phyloP scores from a whole-genome alignment of 495 filamentous ascomycete genomes.

The Tuber magnatum region DNA sequence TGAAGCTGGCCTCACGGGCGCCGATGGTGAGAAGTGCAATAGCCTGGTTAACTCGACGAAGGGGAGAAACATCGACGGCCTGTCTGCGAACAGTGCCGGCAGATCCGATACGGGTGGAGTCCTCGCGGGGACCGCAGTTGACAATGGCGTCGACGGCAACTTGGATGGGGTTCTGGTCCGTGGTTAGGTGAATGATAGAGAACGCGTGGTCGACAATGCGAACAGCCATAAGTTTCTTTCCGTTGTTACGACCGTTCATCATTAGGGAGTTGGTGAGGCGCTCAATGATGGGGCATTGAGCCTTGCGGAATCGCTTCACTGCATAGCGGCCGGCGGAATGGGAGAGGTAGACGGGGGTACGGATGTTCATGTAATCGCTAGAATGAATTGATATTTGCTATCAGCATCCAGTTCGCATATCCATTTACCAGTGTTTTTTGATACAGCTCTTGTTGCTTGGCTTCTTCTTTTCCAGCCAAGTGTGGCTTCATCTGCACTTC shows the following conservation, averaged over 20 bases:
- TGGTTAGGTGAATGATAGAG: constrained; percentile 99
- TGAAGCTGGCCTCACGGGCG: constrained; percentile 93
- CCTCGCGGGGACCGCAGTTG: constrained; percentile 99
- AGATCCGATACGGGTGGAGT: constrained; percentile 97
- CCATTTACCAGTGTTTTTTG: constrained; percentile 5
- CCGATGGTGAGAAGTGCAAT: constrained; percentile 96
- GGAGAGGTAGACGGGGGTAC: constrained; percentile 92
- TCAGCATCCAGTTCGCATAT: not conserved
- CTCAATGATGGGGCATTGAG: constrained; percentile 99
- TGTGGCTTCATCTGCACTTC: not conserved
- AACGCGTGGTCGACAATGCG: constrained; percentile 98
- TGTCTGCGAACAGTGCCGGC: constrained; percentile 99
- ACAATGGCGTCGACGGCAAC: constrained; percentile 98
- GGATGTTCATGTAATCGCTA: constrained; percentile 99
- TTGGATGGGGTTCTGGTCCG: constrained; percentile 99
- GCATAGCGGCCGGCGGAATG: constrained; percentile 98
- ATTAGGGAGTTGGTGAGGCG: constrained; percentile 99
- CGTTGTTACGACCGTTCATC: constrained; percentile 99
- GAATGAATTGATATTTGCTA: constrained; percentile 8
- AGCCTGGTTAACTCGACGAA: constrained; percentile 98
- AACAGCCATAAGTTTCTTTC: constrained; percentile 99
- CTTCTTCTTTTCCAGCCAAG: not conserved
- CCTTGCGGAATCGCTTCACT: constrained; percentile 99
- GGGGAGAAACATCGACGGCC: constrained; percentile 98
- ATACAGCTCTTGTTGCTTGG: not conserved